Evolutionary conservation across 495 filamentous ascomycete genomes (phyloP), one percentile per base, ranked within the genome.

Genomic region (Cercophora samala): DNA sequence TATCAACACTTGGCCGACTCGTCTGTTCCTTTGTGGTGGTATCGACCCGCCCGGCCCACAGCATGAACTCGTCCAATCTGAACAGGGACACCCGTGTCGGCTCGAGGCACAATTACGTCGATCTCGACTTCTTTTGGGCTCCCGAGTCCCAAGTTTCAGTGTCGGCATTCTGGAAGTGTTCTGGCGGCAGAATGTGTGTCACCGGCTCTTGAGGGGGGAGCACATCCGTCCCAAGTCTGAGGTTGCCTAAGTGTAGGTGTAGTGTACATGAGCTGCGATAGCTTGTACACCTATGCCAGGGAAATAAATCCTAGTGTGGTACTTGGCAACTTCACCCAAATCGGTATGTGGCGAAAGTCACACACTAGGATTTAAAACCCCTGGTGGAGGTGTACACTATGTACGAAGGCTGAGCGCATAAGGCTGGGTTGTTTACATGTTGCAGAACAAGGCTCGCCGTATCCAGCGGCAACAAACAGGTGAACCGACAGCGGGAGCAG

Each of bases 121-220:
- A 56, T 56, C 53, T 23, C 37, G 13, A 21, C 53, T 56, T 56
- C n/a, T 21, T 56, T 23, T 56, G 22, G 53, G 53, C n/a, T 56
- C 53, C 53, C 53, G 53, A 21, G 11, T 23, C 53, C 19, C 53
- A 56, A 56, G 53, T 56, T 23, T 56, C 53, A 23, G 53, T 56
- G 22, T 21, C 22, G n/a, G 22, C n/a, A 56, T 56, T 56, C 53
- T 56, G 53, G 53, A 56, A 56, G 18, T 18, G 0, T 56, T 56
- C 53, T 56, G 53, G 53, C 11, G 19, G n/a, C 53, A 56, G 53
- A 56, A 46, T 46, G 37, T 9, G 64, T 62, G 58, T 52, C 24
- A 62, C 63, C 51, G 63, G 32, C 24, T 26, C 24, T 29, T 37
- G 9, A 58, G 4, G 25, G 22, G 19, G 13, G 5, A 26, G 9